These are phyloP conservation scores for Phascolomyces articulosus DNA, from an alignment of 371 early-diverging fungal species.

Conservation along the genomic window DNA sequence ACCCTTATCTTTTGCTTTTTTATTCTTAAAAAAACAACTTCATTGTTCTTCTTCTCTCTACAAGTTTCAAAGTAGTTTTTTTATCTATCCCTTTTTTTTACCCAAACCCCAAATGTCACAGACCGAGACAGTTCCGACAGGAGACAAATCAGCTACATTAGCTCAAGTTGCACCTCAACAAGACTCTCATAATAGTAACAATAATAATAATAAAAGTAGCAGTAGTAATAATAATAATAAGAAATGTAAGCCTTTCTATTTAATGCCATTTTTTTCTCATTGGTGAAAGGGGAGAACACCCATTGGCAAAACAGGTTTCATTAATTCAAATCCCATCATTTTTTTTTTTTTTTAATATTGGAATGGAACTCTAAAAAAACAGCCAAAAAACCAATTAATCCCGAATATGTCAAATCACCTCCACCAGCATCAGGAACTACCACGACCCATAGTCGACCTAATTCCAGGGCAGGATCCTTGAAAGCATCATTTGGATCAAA, in stretches of 20 bases:
- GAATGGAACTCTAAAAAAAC: too few species aligned
- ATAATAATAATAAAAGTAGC: not conserved
- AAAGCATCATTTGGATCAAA: slow-evolving; percentile 18
- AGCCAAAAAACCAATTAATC: slow-evolving; percentile 11
- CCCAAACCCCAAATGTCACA: not conserved
- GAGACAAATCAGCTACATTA: slow-evolving; percentile 1
- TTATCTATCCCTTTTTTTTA: not conserved
- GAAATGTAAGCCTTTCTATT: not conserved
- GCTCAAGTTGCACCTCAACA: slow-evolving; percentile 6
- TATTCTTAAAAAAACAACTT: not conserved
- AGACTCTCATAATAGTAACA: not conserved
- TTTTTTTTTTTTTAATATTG: not conserved
- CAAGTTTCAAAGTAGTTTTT: too few species aligned
- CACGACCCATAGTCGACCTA: not conserved
- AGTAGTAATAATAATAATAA: not conserved
- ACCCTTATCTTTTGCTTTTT: not conserved
- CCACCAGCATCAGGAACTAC: slow-evolving; percentile 4
- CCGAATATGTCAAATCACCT: slow-evolving; percentile 17
- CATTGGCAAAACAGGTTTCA: too few species aligned
- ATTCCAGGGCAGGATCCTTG: slow-evolving; percentile 9
- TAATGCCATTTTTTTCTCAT: too few species aligned
- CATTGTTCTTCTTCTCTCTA: not conserved
- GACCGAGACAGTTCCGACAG: slow-evolving; percentile 7
- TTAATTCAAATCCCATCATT: not conserved
- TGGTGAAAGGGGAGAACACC: too few species aligned